Base-by-base conservation (phyloP, 345 rosid genomes). In the Carallia brachiata region DNA sequence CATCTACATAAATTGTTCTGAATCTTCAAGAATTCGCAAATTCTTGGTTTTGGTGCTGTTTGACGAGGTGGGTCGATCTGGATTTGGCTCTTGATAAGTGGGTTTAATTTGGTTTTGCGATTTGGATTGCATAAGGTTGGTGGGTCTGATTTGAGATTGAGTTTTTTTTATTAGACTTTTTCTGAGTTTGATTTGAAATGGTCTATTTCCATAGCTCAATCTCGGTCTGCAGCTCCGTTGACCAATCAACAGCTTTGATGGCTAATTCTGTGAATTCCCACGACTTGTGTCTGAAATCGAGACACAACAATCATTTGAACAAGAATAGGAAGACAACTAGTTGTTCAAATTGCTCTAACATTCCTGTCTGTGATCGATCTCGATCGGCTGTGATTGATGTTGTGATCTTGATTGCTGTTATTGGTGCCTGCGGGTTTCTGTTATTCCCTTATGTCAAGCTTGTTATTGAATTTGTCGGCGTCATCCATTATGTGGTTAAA, bases 221-320 rank as follows among this genome's bases (percentile, higher is more conserved):
- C 81, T 85, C 96, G 86, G 91, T 88, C 86, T 80, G 89, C 86
- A 81, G 87, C 70, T 84, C 89, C 72, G 82, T 88, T 71, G 90
- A 88, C 86, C 89, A 85, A 78, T 83, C 80, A 36, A 13, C 61
- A 67, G 19, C 82, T 28, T 62, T 64, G 78, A 90, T 89, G 93
- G 85, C 89, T 32, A 84, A 84, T 73, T 82, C 85, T 58, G 56
- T 85, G 76, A 80, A 72, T 75, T 83, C 92, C 16, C 54, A 71
- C 71, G 90, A 79, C 70, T 71, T 74, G 18, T 44, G 70, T 72
- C 59, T 78, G 7, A 86, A 88, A 77, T 36, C 82, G 36, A 76
- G 87, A 72, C 77, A 72, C 69, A 83, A 17, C 73, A 83, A 70
- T 40, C 86, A 75, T 37, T 40, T 67, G 39, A 65, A 77, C 30